Conservation (phyloP, 208 protist genomes). For the Leptomonas pyrrhocoris region DNA sequence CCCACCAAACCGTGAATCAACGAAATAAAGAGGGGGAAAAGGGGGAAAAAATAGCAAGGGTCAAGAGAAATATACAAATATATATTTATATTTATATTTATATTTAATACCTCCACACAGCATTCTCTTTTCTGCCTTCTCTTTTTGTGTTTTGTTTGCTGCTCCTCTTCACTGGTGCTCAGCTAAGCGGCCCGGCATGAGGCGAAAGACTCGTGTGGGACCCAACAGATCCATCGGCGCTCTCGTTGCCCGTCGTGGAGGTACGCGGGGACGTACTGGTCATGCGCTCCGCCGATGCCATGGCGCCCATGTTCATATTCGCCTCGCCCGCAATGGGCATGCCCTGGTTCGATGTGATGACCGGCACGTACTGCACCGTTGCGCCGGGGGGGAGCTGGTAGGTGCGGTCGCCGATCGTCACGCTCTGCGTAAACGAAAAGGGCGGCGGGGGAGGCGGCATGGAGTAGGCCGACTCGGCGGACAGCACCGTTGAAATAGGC, state of each 20-base stretch:
- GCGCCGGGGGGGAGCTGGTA: slow-evolving; percentile 62
- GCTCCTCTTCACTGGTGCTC: neutral
- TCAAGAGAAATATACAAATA: no score
- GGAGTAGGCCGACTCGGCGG: slow-evolving; percentile 1
- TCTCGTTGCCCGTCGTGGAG: slow-evolving; percentile 9
- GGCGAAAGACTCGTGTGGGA: neutral
- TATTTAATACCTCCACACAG: neutral
- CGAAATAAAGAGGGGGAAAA: no score
- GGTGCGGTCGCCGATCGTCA: slow-evolving; percentile 55
- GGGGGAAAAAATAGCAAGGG: no score
- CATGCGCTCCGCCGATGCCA: neutral
- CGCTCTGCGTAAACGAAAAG: slow-evolving; percentile 40
- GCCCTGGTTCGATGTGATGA: slow-evolving; percentile 45
- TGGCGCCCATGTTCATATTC: slow-evolving; percentile 2
- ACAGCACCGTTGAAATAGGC: slow-evolving; percentile 4
- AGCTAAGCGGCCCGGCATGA: neutral
- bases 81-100: neutral
- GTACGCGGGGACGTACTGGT: slow-evolving; percentile 2
- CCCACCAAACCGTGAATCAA: no score
- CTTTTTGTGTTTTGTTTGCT: neutral
- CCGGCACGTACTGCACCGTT: slow-evolving; percentile 60
- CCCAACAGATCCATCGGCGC: neutral
- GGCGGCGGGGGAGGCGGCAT: slow-evolving; percentile 39
- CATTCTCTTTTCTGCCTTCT: neutral
- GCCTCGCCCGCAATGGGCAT: slow-evolving; percentile 3